A percentile compares a stretch with the other conserved stretches of the same genome.
phyloP scores from a whole-genome alignment of 306 rosid species.

The Styphnolobium japonicum region DNA sequence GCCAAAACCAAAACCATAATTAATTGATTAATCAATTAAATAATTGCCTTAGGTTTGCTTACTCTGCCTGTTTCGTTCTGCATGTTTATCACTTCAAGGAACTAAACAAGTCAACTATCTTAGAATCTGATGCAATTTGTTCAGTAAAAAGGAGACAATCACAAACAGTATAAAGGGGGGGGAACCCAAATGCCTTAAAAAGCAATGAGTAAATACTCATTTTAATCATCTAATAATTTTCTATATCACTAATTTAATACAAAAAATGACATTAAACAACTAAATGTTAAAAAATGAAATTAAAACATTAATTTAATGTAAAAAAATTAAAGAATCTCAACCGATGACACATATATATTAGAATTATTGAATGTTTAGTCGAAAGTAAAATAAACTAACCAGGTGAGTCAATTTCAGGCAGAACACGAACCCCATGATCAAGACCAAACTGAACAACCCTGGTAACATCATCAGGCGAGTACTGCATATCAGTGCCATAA shows the following conservation, averaged over 20 bases:
- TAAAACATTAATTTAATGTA: too few relatives aligned
- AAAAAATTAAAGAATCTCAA: too few relatives aligned
- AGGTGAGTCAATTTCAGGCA: slow-evolving; percentile 88
- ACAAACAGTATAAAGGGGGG: not conserved
- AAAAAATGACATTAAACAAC: too few relatives aligned
- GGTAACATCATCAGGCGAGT: slow-evolving; percentile 55
- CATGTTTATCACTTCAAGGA: not conserved
- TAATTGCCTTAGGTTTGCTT: not conserved
- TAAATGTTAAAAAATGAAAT: too few relatives aligned
- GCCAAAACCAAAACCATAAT: not conserved
- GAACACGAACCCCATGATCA: slow-evolving; percentile 75
- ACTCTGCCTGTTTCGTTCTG: not conserved
- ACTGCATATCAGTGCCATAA: slow-evolving; percentile 64
- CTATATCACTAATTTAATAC: too few relatives aligned
- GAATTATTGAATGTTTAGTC: too few relatives aligned
- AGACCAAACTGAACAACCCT: slow-evolving; percentile 62
- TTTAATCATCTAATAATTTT: too few relatives aligned
- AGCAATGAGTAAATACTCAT: too few relatives aligned
- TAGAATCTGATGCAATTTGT: not conserved
- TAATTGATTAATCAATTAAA: not conserved
- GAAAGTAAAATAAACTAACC: slow-evolving; percentile 43
- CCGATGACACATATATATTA: too few relatives aligned
- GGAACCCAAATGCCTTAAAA: not conserved
- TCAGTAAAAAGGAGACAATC: not conserved
- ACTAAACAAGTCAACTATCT: not conserved